A percentile compares a stretch with the other conserved stretches of the same genome.
These are phyloP conservation scores for Hydnomerulius pinastri DNA, from an alignment of 768 basidiomycete species.

Conservation along the genomic window DNA sequence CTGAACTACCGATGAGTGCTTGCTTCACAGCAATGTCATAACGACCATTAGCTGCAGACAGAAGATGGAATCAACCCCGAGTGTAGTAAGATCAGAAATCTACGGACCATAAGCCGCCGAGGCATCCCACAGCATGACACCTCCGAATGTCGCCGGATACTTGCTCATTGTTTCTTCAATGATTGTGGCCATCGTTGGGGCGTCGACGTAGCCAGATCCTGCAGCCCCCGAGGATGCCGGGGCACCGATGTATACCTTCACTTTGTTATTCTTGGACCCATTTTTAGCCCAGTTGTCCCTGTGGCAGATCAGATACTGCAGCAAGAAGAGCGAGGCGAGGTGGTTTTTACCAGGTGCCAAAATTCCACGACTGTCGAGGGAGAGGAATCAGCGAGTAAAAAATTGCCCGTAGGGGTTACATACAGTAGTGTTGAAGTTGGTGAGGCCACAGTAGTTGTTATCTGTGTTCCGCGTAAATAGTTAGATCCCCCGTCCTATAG, in stretches of 20 bases:
- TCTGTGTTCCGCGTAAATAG: conserved; percentile 29
- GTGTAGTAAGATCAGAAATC: too few relatives aligned
- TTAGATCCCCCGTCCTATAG: neutral
- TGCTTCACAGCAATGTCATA: conserved; percentile 64
- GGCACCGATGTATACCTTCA: conserved; percentile 52
- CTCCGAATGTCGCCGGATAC: conserved; percentile 50
- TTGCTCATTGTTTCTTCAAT: conserved; percentile 34
- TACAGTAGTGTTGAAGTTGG: conserved; percentile 45
- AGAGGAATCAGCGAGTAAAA: neutral
- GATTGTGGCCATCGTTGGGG: conserved; percentile 36
- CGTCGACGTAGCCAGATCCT: conserved; percentile 44
- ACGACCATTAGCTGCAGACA: conserved; percentile 49
- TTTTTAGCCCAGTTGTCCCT: conserved; percentile 53
- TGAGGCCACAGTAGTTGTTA: conserved; percentile 49
- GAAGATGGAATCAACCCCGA: too few relatives aligned
- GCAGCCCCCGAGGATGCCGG: conserved; percentile 46
- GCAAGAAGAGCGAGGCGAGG: neutral
- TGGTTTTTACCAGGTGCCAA: conserved; percentile 37
- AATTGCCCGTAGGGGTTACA: conserved; percentile 1
- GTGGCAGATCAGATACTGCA: conserved; percentile 1
- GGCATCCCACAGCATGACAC: conserved; percentile 47
- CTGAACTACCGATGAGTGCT: conserved; percentile 48
- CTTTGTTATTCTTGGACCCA: conserved; percentile 45
- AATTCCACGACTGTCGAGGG: conserved; percentile 48
- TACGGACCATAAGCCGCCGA: conserved; percentile 45